A percentile compares a stretch with the other conserved stretches of the same genome.
phyloP scores from a whole-genome alignment of 257 asterid species.

The Vinca minor region DNA sequence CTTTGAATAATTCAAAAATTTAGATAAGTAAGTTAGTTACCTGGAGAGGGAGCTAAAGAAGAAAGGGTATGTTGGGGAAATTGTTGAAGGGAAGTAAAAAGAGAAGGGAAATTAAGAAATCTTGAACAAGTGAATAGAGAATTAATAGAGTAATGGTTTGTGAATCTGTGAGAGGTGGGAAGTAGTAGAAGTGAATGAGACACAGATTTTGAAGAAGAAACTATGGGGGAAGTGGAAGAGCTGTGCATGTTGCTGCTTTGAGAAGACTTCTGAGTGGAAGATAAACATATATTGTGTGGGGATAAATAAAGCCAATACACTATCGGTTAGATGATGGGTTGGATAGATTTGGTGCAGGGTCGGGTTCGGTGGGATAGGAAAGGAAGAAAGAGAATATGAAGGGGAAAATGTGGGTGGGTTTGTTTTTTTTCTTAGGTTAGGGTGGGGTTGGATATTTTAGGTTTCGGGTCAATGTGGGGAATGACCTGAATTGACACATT shows the following conservation, averaged over 20 bases:
- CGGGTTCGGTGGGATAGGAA: no score
- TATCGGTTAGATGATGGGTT: no score
- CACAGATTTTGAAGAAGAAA: conserved; percentile 34
- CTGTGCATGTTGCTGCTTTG: conserved; percentile 30
- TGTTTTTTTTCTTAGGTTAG: no score
- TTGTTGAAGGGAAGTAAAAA: conserved; percentile 20
- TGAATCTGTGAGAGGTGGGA: conserved; percentile 16
- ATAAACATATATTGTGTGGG: no score
- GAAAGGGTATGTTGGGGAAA: conserved; percentile 20
- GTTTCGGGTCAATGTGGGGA: no score
- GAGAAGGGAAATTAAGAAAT: conserved; percentile 19
- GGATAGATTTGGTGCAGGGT: no score
- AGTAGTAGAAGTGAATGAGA: conserved; percentile 7
- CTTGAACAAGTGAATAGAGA: conserved; percentile 12
- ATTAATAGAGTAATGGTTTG: conserved; percentile 15
- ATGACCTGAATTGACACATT: no score
- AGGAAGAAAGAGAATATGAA: no score
- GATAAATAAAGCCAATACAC: no score
- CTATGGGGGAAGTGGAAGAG: conserved; percentile 35
- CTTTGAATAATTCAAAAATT: conserved; percentile 2
- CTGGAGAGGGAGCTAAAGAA: conserved; percentile 28
- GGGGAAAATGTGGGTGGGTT: no score
- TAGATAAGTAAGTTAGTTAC: conserved; percentile 20
- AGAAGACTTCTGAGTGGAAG: neutral
- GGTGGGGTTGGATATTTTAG: no score